These are phyloP conservation scores for Dictyostelium capitatum DNA, from an alignment of 78 protist genomes.

Conservation along the genomic window DNA sequence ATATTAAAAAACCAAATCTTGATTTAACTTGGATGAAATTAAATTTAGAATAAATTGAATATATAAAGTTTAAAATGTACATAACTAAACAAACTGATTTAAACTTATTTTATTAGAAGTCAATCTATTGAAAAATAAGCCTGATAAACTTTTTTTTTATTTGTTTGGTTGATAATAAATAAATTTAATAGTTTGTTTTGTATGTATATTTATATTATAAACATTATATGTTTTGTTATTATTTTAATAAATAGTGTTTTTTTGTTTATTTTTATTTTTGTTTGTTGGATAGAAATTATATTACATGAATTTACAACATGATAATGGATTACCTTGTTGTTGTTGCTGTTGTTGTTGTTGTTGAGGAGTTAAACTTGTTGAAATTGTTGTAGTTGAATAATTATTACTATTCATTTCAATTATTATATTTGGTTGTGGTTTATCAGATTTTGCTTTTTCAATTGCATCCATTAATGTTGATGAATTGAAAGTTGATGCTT, in stretches of 20 bases:
- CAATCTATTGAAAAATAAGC: too few relatives aligned
- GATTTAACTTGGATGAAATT: conserved; percentile 11
- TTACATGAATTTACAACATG: conserved; percentile 71
- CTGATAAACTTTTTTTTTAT: too few relatives aligned
- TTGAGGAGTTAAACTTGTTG: not conserved
- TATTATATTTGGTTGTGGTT: conserved; percentile 19
- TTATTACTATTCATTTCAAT: conserved; percentile 11
- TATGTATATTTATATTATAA: too few relatives aligned
- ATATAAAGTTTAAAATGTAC: too few relatives aligned
- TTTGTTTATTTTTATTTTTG: too few relatives aligned
- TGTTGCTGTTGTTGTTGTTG: not conserved
- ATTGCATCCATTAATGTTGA: conserved; percentile 39
- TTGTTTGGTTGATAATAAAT: too few relatives aligned
- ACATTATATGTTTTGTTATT: too few relatives aligned
- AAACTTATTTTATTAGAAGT: too few relatives aligned
- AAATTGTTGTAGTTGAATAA: conserved; percentile 3
- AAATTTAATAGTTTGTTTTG: too few relatives aligned
- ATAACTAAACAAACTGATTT: too few relatives aligned
- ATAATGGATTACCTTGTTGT: conserved; percentile 43
- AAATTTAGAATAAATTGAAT: not conserved
- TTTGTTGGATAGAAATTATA: too few relatives aligned
- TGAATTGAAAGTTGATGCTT: conserved; percentile 49
- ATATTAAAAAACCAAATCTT: not conserved
- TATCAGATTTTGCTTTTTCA: conserved; percentile 51
- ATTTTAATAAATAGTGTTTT: too few relatives aligned